Conservation (phyloP, 2,329 filamentous ascomycete genomes). For the Nothopassalora personata region DNA sequence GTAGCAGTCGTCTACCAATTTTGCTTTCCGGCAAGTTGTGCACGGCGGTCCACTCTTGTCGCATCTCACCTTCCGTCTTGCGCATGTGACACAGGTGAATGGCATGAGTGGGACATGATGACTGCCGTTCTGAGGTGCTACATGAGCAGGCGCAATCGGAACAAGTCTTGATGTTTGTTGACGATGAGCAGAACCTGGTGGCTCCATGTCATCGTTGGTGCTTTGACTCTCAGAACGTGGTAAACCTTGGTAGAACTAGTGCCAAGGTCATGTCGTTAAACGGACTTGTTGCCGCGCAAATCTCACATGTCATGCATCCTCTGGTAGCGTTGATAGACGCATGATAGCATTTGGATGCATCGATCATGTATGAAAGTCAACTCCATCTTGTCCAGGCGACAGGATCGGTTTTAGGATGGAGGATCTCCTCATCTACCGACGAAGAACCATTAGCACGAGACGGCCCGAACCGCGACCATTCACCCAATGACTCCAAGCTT, state of each 20-base stretch:
- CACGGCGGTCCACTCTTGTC: constrained; percentile 28
- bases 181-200: not conserved
- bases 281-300: too few species aligned
- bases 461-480: too few species aligned
- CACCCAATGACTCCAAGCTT: not conserved
- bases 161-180: constrained; percentile 7
- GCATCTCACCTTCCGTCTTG: constrained; percentile 39
- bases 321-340: too few species aligned
- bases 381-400: not conserved
- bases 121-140: constrained; percentile 3
- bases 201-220: not conserved
- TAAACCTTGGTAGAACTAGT: not conserved
- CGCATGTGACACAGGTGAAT: constrained; percentile 31
- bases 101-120: constrained; percentile 22
- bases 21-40: constrained; percentile 32
- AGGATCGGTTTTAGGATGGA: not conserved
- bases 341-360: not conserved
- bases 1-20: constrained; percentile 32
- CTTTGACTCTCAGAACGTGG: not conserved
- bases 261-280: too few species aligned
- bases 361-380: not conserved
- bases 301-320: too few species aligned
- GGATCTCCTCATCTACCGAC: not conserved
- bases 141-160: constrained; percentile 16
- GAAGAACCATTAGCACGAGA: not conserved